A percentile compares a stretch with the other conserved stretches of the same genome.
Conservation (phyloP, 2,329 filamentous ascomycete species). For the Diaporthe eres region DNA sequence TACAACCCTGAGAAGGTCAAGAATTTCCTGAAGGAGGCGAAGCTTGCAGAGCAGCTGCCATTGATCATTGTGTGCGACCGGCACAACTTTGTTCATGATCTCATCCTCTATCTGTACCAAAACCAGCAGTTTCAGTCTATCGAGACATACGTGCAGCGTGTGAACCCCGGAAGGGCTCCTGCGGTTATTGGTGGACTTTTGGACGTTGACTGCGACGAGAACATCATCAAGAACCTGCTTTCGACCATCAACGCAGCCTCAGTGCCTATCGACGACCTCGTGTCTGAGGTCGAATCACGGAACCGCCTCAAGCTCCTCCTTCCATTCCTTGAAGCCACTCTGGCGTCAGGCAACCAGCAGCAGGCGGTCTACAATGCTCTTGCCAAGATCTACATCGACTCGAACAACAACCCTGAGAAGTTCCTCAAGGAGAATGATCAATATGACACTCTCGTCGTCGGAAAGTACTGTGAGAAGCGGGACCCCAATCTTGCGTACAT, state of each 20-base stretch:
- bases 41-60: slow-evolving; percentile 90
- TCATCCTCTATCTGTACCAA: slow-evolving; percentile 97
- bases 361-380: slow-evolving; percentile 97
- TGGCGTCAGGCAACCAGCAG: slow-evolving; percentile 92
- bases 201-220: slow-evolving; percentile 97
- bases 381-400: slow-evolving; percentile 99
- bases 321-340: slow-evolving; percentile 94
- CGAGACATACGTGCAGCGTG: slow-evolving; percentile 96
- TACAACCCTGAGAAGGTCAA: slow-evolving; percentile 97
- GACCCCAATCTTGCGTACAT: slow-evolving; percentile 97
- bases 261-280: slow-evolving; percentile 94
- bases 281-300: slow-evolving; percentile 92
- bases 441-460: slow-evolving; percentile 92
- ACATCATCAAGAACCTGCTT: slow-evolving; percentile 93
- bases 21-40: slow-evolving; percentile 99
- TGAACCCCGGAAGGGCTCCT: slow-evolving; percentile 92
- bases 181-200: slow-evolving; percentile 93
- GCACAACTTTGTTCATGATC: slow-evolving; percentile 98
- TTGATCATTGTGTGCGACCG: slow-evolving; percentile 98
- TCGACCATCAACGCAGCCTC: slow-evolving; percentile 85
- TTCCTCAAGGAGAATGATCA: slow-evolving; percentile 98
- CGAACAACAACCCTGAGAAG: slow-evolving; percentile 97
- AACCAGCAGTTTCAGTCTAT: slow-evolving; percentile 99
- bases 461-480: slow-evolving; percentile 99
- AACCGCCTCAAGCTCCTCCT: slow-evolving; percentile 96